Evolutionary conservation across 78 protist genomes (phyloP), one percentile per base, ranked within the genome.

Genomic region (Dictyostelium purpureum): DNA sequence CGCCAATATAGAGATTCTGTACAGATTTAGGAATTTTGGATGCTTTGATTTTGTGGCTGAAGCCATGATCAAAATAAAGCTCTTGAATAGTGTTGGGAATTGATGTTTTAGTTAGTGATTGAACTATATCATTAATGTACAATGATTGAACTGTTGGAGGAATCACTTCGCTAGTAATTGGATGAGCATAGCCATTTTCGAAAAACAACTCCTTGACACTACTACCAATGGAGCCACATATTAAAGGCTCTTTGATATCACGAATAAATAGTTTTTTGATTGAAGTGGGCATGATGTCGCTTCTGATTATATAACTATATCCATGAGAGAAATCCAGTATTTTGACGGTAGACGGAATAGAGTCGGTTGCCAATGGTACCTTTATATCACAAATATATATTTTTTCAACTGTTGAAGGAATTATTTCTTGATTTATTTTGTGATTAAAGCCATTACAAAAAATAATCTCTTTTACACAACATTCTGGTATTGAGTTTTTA

Each of bases 41-140:
- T 18, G 75, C 42, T 38, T 37, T 33, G 10, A 66, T 66, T 7
- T 14, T 16, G 37, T 66, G 75, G 16, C 51, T 37, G 21, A 21
- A 66, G 12, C 75, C 75, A 66, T 33, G 19, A 37, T 38, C 75
- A 21, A 66, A 66, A 35, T 38, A 33, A 26, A 66, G 21, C 28
- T 66, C 75, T 66, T 66, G 42, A 66, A 33, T 37, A 5, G 75
- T 66, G 18, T 66, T 66, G 31, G 75, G 75, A 16, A 66, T 66
- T 19, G 75, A 37, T 37, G 16, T 26, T 21, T 33, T 37, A 19
- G 75, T 66, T 7, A 66, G 7, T 66, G 75, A 37, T 66, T 37
- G n/a, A 12, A 6, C 31, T 1, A 66, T 66, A 21, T 66, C 49
- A n/a, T 37, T 37, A 3, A 66, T 21, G 21, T 66, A 66, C n/a